Evolutionary conservation across 176 grass and related monocot genomes (phyloP).

Genomic region (Areca catechu): DNA sequence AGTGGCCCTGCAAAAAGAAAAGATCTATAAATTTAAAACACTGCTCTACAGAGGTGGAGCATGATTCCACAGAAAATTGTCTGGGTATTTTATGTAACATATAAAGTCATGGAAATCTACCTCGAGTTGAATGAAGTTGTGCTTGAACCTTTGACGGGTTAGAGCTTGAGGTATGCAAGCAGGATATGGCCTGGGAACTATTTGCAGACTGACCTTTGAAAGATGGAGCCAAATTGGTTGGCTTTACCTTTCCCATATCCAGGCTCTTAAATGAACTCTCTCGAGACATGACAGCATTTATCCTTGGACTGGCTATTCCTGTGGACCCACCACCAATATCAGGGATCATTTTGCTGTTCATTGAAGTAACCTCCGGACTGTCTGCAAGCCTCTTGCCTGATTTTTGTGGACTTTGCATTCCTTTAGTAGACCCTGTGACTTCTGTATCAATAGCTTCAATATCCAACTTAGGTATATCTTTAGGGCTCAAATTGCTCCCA

Average conservation of each 20-base stretch:
- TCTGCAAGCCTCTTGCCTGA: constrained; percentile 37
- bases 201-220: constrained; percentile 23
- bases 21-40: constrained; percentile 9
- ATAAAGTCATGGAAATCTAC: constrained; percentile 24
- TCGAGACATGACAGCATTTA: constrained; percentile 21
- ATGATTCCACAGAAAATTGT: not conserved
- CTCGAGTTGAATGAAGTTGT: constrained; percentile 56
- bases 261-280: constrained; percentile 48
- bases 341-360: constrained; percentile 2
- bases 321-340: constrained; percentile 18
- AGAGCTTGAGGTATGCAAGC: constrained; percentile 43
- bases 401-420: constrained; percentile 30
- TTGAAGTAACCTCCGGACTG: not conserved
- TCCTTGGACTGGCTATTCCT: constrained; percentile 33
- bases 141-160: constrained; percentile 34
- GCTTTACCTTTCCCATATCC: constrained; percentile 23
- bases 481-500: constrained; percentile 24
- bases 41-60: too few relatives aligned
- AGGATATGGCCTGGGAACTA: constrained; percentile 39
- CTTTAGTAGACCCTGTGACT: constrained; percentile 23
- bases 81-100: too few relatives aligned
- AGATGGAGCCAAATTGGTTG: constrained; percentile 24
- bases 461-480: constrained; percentile 16
- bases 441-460: constrained; percentile 28
- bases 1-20: constrained; percentile 34